These are phyloP conservation scores for Apiospora koreana DNA, from an alignment of 2,329 filamentous ascomycete genomes.

Conservation along the genomic window DNA sequence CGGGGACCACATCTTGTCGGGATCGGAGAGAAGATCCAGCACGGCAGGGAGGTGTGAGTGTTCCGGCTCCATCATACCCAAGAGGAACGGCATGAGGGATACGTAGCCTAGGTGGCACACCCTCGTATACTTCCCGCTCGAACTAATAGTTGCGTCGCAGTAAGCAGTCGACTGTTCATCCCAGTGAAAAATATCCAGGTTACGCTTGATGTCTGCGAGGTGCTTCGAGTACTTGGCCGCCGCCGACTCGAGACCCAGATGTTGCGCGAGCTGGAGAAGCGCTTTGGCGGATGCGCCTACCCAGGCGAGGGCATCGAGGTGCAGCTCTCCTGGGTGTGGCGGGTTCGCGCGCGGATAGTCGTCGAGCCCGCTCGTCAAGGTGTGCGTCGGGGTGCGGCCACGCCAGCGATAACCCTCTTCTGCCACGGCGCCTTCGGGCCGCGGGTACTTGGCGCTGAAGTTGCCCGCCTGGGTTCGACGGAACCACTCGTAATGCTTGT, in stretches of 20 bases:
- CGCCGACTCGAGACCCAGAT: constrained; percentile 75
- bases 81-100: constrained; percentile 88
- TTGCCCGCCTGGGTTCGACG: constrained; percentile 84
- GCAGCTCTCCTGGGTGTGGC: constrained; percentile 90
- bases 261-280: constrained; percentile 75
- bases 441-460: constrained; percentile 73
- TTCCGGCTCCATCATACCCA: constrained; percentile 74
- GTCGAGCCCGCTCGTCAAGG: constrained; percentile 88
- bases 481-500: constrained; percentile 91
- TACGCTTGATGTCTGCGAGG: constrained; percentile 75
- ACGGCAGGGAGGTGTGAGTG: constrained; percentile 75
- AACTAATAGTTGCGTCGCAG: constrained; percentile 93
- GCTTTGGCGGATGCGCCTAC: constrained; percentile 93
- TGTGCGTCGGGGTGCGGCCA: constrained; percentile 79
- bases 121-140: constrained; percentile 84
- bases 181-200: constrained; percentile 95
- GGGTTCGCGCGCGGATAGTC: constrained; percentile 92
- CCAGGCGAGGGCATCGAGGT: constrained; percentile 94
- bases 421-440: constrained; percentile 80
- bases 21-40: constrained; percentile 76
- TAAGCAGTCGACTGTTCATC: constrained; percentile 78
- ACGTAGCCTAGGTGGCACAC: constrained; percentile 98
- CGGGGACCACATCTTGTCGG: constrained; percentile 82
- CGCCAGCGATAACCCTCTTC: constrained; percentile 93
- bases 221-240: constrained; percentile 70